Evolutionary conservation across 1,284 basidiomycete genomes (phyloP).

Genomic region (Blastosporella zonata): DNA sequence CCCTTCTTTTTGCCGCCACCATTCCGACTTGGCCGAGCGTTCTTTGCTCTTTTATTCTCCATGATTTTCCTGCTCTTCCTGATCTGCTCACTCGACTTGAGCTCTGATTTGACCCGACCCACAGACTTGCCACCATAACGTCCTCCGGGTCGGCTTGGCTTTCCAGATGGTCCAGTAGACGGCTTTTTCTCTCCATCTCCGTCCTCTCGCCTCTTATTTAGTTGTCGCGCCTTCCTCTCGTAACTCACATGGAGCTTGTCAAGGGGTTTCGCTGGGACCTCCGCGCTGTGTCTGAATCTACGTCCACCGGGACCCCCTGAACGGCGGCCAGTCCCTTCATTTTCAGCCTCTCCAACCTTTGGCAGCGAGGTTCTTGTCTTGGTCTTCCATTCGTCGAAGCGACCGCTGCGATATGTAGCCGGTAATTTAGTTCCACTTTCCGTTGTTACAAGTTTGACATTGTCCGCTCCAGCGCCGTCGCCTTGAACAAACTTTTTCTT

Average conservation of each 20-base stretch:
- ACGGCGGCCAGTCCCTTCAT: conserved; percentile 35
- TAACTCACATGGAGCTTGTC: conserved; percentile 68
- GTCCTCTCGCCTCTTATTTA: conserved; percentile 49
- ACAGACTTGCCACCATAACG: conserved; percentile 59
- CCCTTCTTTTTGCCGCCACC: conserved; percentile 40
- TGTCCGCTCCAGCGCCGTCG: conserved; percentile 84
- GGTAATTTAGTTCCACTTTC: conserved; percentile 94
- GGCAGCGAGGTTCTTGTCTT: conserved; percentile 74
- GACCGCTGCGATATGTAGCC: conserved; percentile 88
- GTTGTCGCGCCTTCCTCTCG: conserved; percentile 64
- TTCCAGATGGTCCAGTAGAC: conserved; percentile 19
- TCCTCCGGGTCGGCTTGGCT: conserved; percentile 33
- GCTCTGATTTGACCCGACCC: conserved; percentile 68
- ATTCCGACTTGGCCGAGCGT: conserved; percentile 58
- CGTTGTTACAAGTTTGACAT: conserved; percentile 91
- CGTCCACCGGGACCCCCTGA: conserved; percentile 39
- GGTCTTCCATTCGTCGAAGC: conserved; percentile 94
- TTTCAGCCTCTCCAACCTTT: conserved; percentile 78
- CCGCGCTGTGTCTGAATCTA: conserved; percentile 68
- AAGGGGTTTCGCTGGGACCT: conserved; percentile 62
- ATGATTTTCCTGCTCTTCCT: conserved; percentile 64
- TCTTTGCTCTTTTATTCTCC: conserved; percentile 70
- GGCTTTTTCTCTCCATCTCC: conserved; percentile 17
- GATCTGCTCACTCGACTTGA: conserved; percentile 84
- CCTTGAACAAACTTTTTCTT: conserved; percentile 94